A percentile compares a stretch with the other conserved stretches of the same genome.
These are phyloP conservation scores for Arabidopsis hybrid DNA, from an alignment of 441 rosid species.

Conservation along the genomic window DNA sequence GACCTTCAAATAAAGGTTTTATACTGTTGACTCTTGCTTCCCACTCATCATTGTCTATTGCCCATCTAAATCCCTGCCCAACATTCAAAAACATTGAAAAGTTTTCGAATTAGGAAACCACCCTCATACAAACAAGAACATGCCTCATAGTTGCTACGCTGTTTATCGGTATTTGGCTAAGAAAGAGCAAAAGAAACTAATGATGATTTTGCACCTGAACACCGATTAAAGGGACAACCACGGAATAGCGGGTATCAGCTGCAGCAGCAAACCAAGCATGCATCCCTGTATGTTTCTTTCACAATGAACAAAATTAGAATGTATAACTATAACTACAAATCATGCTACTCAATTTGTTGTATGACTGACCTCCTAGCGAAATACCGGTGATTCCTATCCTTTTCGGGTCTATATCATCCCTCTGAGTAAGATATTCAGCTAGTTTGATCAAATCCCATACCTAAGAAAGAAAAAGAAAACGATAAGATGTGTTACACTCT, in stretches of 20 bases:
- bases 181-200: background rate
- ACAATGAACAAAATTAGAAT: slow-evolving; percentile 8
- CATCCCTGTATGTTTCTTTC: slow-evolving; percentile 67
- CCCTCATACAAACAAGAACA: background rate
- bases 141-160: background rate
- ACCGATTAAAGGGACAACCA: slow-evolving; percentile 79
- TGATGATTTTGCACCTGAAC: slow-evolving; percentile 65
- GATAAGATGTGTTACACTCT: background rate
- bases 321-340: slow-evolving; percentile 1
- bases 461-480: slow-evolving; percentile 47
- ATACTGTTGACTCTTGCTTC: slow-evolving; percentile 83
- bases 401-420: slow-evolving; percentile 79
- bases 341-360: background rate
- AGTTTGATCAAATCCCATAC: slow-evolving; percentile 93
- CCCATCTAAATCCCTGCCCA: slow-evolving; percentile 89
- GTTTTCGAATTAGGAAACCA: background rate
- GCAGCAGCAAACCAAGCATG: slow-evolving; percentile 95
- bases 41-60: slow-evolving; percentile 85
- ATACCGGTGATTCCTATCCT: slow-evolving; percentile 95
- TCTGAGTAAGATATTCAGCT: slow-evolving; percentile 79
- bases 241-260: slow-evolving; percentile 77
- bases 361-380: slow-evolving; percentile 87
- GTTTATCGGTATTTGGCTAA: background rate
- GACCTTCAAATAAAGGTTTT: slow-evolving; percentile 88
- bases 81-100: slow-evolving; percentile 19